Evolutionary conservation across 441 rosid species (phyloP).

Genomic region (Pelargonium myrrhifolium): DNA sequence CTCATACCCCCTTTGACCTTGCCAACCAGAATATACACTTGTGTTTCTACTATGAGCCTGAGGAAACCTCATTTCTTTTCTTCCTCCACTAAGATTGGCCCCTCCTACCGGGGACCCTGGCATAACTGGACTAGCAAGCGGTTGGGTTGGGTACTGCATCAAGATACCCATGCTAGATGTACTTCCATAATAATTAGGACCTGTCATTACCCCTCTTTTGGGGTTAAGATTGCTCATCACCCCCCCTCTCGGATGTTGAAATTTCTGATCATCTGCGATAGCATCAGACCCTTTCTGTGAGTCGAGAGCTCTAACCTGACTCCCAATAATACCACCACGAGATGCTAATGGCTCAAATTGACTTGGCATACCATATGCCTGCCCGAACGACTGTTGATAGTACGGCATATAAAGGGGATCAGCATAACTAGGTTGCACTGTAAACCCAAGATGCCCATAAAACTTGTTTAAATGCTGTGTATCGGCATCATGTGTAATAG

Average conservation of each 20-base stretch:
- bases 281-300: constrained; percentile 31
- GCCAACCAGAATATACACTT: constrained; percentile 43
- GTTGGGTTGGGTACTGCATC: constrained; percentile 39
- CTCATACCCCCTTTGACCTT: constrained; percentile 36
- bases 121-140: constrained; percentile 34
- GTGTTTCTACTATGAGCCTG: constrained; percentile 29
- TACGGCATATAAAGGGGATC: constrained; percentile 46
- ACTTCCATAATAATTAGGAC: constrained; percentile 30
- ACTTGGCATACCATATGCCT: constrained; percentile 26
- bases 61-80: constrained; percentile 29
- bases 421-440: constrained; percentile 37
- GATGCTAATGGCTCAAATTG: constrained; percentile 32
- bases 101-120: constrained; percentile 38
- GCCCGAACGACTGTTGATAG: constrained; percentile 45
- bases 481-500: constrained; percentile 33
- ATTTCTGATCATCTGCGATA: constrained; percentile 30
- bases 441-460: constrained; percentile 38
- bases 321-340: constrained; percentile 27
- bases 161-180: constrained; percentile 38
- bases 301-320: constrained; percentile 30
- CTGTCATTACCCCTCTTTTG: constrained; percentile 30
- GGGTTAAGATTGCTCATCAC: constrained; percentile 23
- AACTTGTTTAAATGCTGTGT: constrained; percentile 38
- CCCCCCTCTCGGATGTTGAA: constrained; percentile 30
- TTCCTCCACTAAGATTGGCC: constrained; percentile 21